Evolutionary conservation across 805 yeast genomes (phyloP), one percentile per base, ranked within the genome.

Genomic region (Metschnikowia hibisci): DNA sequence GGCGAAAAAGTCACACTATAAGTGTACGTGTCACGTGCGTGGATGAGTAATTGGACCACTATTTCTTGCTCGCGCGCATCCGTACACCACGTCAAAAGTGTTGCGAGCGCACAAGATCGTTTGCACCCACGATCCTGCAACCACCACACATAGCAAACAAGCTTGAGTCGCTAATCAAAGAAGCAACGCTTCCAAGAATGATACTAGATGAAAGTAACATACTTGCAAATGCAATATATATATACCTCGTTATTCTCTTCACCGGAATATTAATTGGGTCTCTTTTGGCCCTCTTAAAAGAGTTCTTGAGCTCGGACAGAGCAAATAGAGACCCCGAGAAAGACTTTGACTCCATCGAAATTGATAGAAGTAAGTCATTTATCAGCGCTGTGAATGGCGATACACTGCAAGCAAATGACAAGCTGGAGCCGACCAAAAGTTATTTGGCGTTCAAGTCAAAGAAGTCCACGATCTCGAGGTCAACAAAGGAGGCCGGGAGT

Each of bases 141-240:
- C 4, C 7, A 8, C 23, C 23, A 20, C 23, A 20, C 23, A 8
- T 20, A 20, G 23, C 23, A 20, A n/a, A 6, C 23, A 20, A 20
- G 23, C 23, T 20, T n/a, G 25, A 28, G 9, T 35, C 18, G 39
- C 39, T 35, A 35, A 30, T 35, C n/a, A 16, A 11, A 20, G 23
- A 20, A 20, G 23, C 23, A 20, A 20, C 23, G 23, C 23, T 20
- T 20, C 23, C 23, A 8, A 44, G 36, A 25, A 45, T 48, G 50
- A 46, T 46, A 35, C 43, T 46, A 41, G 45, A 46, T 26, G 48
- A 36, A 18, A 45, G 44, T 18, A 47, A 42, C 28, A 36, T 44
- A 18, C 20, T 48, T 31, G 47, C 51, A 14, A 48, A 48, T 35
- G 47, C 51, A 18, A 39, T 48, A 15, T 48, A 48, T 34, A 46